phyloP scores from a whole-genome alignment of 345 rosid species.

The Acer saccharum region DNA sequence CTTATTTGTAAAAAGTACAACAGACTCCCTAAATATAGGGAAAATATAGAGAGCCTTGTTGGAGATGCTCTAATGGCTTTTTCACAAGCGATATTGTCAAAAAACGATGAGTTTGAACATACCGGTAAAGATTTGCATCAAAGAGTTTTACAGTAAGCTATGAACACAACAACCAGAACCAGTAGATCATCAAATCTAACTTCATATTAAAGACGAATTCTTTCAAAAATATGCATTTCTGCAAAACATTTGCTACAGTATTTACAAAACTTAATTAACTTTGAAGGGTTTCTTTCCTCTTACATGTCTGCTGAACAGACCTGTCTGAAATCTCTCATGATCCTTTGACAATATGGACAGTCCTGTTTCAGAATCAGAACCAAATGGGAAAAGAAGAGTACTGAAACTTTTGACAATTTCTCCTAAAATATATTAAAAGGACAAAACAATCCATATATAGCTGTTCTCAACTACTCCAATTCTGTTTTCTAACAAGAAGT shows the following conservation, averaged over 20 bases:
- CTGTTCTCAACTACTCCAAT: slow-evolving; percentile 34
- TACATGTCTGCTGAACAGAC: neutral
- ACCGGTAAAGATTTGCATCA: neutral
- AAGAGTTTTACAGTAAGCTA: neutral
- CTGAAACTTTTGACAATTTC: slow-evolving; percentile 31
- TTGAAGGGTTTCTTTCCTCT: neutral
- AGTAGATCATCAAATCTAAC: neutral
- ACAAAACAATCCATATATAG: slow-evolving; percentile 8
- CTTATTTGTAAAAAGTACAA: too few relatives aligned
- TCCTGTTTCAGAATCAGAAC: slow-evolving; percentile 18
- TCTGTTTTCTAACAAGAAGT: slow-evolving; percentile 21
- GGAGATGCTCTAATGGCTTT: too few relatives aligned
- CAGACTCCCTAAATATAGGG: too few relatives aligned
- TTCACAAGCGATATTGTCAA: too few relatives aligned
- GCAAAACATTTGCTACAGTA: neutral
- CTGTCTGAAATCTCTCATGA: neutral
- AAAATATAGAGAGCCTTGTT: too few relatives aligned
- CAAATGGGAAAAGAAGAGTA: slow-evolving; percentile 14
- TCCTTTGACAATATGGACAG: neutral
- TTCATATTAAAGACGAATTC: neutral
- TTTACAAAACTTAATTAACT: neutral
- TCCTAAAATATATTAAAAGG: slow-evolving; percentile 4
- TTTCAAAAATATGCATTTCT: neutral
- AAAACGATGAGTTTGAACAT: too few relatives aligned
- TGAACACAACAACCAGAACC: neutral